phyloP scores from a whole-genome alignment of 192 early-diverging fungal genomes.

The Coemansia sp. region DNA sequence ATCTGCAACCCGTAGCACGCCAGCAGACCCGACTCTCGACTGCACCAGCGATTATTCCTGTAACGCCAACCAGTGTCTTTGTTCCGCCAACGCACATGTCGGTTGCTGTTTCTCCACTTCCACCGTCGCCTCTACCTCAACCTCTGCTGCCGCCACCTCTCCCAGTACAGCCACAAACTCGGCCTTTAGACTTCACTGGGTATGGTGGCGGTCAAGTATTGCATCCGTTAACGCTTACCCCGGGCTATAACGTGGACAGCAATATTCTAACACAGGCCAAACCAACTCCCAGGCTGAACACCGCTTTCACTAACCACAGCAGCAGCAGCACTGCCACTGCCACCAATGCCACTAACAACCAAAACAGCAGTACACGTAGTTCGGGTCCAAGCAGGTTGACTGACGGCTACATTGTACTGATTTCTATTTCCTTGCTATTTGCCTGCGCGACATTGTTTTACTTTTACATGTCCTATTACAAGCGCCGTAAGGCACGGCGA shows the following conservation, averaged over 20 bases:
- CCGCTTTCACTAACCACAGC: too few species aligned
- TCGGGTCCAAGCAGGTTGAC: constrained; percentile 4
- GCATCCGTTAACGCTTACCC: neutral
- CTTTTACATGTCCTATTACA: constrained; percentile 28
- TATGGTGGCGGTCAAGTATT: neutral
- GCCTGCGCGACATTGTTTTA: constrained; percentile 23
- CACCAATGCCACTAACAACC: neutral
- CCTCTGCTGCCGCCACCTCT: too few species aligned
- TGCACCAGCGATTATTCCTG: too few species aligned
- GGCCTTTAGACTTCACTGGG: too few species aligned
- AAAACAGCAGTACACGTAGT: neutral
- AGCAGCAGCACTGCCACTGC: neutral
- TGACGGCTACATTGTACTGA: constrained; percentile 39
- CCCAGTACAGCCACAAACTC: too few species aligned
- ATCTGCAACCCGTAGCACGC: neutral
- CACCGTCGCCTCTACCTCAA: too few species aligned
- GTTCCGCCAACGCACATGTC: too few species aligned
- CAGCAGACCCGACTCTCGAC: neutral
- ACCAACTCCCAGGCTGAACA: neutral
- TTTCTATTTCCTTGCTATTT: constrained; percentile 23
- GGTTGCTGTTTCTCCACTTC: too few species aligned
- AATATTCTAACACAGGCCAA: too few species aligned
- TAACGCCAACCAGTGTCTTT: too few species aligned
- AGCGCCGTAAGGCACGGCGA: neutral
- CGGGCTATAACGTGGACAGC: neutral